These are phyloP conservation scores for Neotropicomus parvogracilis DNA, from an alignment of 1,284 basidiomycete genomes.

Conservation along the genomic window DNA sequence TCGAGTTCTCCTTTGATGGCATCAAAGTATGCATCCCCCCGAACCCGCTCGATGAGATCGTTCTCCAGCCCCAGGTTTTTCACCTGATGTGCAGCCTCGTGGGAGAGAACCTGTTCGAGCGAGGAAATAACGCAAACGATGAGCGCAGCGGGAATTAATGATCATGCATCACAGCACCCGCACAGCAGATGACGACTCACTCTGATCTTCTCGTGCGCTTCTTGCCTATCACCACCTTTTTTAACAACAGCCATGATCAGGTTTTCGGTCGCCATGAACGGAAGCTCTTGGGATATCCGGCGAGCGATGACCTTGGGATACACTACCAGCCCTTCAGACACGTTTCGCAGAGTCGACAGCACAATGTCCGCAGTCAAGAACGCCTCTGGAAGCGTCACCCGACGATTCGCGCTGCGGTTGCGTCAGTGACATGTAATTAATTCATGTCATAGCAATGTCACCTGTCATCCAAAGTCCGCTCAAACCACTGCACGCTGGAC, in stretches of 20 bases:
- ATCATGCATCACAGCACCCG: slow-evolving; percentile 15
- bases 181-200: slow-evolving; percentile 42
- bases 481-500: slow-evolving; percentile 91
- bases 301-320: slow-evolving; percentile 95
- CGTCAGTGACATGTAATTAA: slow-evolving; percentile 7
- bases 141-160: slow-evolving; percentile 10
- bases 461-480: slow-evolving; percentile 93
- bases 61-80: slow-evolving; percentile 95
- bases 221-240: slow-evolving; percentile 91
- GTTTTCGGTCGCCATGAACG: slow-evolving; percentile 99
- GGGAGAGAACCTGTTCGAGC: slow-evolving; percentile 71
- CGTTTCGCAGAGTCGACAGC: slow-evolving; percentile 92
- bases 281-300: slow-evolving; percentile 90
- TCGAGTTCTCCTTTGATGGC: slow-evolving; percentile 65
- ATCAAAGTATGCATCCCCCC: slow-evolving; percentile 60
- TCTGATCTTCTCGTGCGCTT: slow-evolving; percentile 94
- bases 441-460: slow-evolving; percentile 26
- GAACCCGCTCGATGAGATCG: slow-evolving; percentile 90
- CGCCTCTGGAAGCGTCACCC: slow-evolving; percentile 94
- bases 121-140: slow-evolving; percentile 17
- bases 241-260: slow-evolving; percentile 99
- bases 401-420: slow-evolving; percentile 79
- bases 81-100: slow-evolving; percentile 92
- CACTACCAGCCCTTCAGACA: slow-evolving; percentile 95
- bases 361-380: slow-evolving; percentile 98